Evolutionary conservation across 805 yeast species (phyloP), one percentile per base, ranked within the genome.

Genomic region (Deakozyma indianensis): DNA sequence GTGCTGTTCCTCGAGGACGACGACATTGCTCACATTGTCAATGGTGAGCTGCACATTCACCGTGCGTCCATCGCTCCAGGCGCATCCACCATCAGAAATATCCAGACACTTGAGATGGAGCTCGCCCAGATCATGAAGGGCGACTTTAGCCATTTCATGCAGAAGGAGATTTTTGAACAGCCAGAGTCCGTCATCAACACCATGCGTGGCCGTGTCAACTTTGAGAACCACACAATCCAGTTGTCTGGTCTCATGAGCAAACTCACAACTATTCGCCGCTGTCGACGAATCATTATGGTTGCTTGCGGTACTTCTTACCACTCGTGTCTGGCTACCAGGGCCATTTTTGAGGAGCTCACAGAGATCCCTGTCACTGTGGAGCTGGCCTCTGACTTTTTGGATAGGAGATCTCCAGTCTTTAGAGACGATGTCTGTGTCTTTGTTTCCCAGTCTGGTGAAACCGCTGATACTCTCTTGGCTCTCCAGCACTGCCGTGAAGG

Each of bases 231-330:
- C 56, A 70, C 67, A 40, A 82, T 92, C 54, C 83, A 75, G 53
- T 73, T 92, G 50, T 98, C 98, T 59, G 99, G 99, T 35, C 73
- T 92, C 58, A 77, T 82, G 55, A 73, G 82, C 15, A 84, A 80
- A 74, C 70, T 92, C 51, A 78, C 92, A 23, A 83, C 92, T 41
- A 84, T 92, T 51, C 78, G 97, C 68, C 78, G 96, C 60, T 87
- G 96, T 56, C 79, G 96, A 68, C 78, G 98, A 66, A 75, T 92
- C 57, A 84, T 88, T 49, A 92, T 92, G 97, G 84, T 92, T 68
- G 99, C 98, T 1, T 92, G 99, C 69, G 99, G 99, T 69, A 92
- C 99, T 4, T 92, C 98, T 0, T 92, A 88, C 63, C 98, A 92
- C 67, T 92, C 98, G 16, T 92, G 99, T 71, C 68, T 92, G 61